Conservation (phyloP, 495 filamentous ascomycete genomes). For the Cetradonia linearis region DNA sequence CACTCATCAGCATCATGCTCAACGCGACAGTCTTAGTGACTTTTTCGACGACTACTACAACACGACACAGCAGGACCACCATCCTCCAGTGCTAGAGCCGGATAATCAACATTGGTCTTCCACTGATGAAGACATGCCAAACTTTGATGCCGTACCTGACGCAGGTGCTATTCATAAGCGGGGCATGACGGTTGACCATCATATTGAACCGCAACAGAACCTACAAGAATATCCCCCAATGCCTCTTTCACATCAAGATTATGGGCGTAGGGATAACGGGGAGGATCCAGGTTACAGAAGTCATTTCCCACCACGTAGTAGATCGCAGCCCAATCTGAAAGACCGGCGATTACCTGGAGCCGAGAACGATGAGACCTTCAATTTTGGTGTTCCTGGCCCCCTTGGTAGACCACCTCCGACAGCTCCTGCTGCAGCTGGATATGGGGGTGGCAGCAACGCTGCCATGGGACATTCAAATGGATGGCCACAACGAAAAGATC, state of each 20-base stretch:
- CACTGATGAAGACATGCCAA: constrained; percentile 51
- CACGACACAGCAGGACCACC: constrained; percentile 10
- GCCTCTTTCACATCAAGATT: background rate
- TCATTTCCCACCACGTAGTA: constrained; percentile 35
- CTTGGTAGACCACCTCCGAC: constrained; percentile 28
- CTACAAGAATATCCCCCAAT: constrained; percentile 17
- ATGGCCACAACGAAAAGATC: background rate
- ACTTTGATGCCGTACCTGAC: constrained; percentile 58
- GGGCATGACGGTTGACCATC: constrained; percentile 39
- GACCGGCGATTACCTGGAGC: constrained; percentile 39
- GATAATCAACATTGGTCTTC: background rate
- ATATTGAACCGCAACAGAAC: constrained; percentile 31
- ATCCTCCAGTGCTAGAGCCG: background rate
- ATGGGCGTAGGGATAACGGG: constrained; percentile 4
- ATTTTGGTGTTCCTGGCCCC: constrained; percentile 64
- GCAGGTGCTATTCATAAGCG: constrained; percentile 26
- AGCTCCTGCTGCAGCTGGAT: constrained; percentile 3
- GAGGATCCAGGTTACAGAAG: constrained; percentile 30
- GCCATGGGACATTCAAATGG: background rate
- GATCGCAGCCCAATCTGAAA: constrained; percentile 60
- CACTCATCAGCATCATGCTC: constrained; percentile 20
- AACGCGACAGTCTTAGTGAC: constrained; percentile 20
- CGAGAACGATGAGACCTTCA: constrained; percentile 41
- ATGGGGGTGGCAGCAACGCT: background rate
- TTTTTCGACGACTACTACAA: constrained; percentile 23